Evolutionary conservation across 2,329 filamentous ascomycete species (phyloP).

Genomic region (Paramyrothecium sp.): DNA sequence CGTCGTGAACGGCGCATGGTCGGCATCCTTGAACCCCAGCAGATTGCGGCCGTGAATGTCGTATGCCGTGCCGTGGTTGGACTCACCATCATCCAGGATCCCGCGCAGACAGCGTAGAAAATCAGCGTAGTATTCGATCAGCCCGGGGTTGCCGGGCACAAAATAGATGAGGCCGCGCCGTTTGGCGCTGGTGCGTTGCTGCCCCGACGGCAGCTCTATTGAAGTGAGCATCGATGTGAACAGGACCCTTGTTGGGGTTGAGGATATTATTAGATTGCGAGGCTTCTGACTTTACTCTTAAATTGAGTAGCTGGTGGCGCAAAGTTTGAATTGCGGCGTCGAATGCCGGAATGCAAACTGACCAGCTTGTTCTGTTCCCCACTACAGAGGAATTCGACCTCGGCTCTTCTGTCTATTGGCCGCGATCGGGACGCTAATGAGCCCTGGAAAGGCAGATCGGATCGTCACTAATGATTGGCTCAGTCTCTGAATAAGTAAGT

Average conservation of each 20-base stretch:
- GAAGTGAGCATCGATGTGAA: not conserved
- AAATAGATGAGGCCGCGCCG: constrained; percentile 62
- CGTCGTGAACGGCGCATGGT: constrained; percentile 44
- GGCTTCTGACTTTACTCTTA: not conserved
- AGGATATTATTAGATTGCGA: no score
- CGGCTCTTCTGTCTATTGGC: no score
- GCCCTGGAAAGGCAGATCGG: no score
- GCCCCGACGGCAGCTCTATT: constrained; percentile 20
- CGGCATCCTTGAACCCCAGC: constrained; percentile 55
- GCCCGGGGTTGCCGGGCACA: constrained; percentile 74
- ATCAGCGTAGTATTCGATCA: constrained; percentile 69
- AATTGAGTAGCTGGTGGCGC: not conserved
- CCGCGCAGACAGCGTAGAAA: constrained; percentile 61
- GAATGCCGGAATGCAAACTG: no score
- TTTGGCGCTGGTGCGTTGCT: constrained; percentile 11
- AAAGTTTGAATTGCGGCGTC: not conserved
- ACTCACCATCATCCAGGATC: constrained; percentile 45
- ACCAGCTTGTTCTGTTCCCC: no score
- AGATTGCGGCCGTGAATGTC: constrained; percentile 59
- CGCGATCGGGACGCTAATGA: no score
- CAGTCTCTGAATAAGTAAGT: no score
- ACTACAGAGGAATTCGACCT: no score
- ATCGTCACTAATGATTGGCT: no score
- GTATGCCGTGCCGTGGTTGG: constrained; percentile 32
- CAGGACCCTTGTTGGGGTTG: no score